Evolutionary conservation across 192 early-diverging fungal species (phyloP).

Genomic region (Backusella tuberculispora): DNA sequence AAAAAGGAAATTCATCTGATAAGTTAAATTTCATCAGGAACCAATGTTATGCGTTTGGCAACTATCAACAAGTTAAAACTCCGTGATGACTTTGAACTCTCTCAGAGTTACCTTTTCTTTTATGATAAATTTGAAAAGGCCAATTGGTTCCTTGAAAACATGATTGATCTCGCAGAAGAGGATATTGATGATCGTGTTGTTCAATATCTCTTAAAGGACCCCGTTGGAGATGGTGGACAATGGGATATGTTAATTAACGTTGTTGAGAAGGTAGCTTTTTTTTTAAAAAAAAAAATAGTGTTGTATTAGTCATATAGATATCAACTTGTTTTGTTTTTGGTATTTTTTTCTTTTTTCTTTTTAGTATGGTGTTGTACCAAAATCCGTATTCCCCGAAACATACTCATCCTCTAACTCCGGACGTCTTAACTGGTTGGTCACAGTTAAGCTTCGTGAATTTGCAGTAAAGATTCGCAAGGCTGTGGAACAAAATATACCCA

Average conservation of each 20-base stretch:
- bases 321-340: neutral
- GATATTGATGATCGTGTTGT: conserved; percentile 70
- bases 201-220: conserved; percentile 68
- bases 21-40: conserved; percentile 20
- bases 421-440: conserved; percentile 65
- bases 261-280: conserved; percentile 56
- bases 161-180: conserved; percentile 66
- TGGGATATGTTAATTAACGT: conserved; percentile 84
- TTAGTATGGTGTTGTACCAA: conserved; percentile 74
- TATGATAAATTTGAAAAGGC: conserved; percentile 82
- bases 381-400: conserved; percentile 68
- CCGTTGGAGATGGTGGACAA: conserved; percentile 75
- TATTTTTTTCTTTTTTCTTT: neutral
- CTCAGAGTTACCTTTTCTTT: conserved; percentile 71
- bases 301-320: neutral
- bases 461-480: conserved; percentile 59
- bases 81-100: conserved; percentile 75
- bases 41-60: conserved; percentile 68
- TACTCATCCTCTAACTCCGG: conserved; percentile 65
- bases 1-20: neutral
- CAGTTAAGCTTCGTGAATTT: conserved; percentile 71
- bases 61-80: conserved; percentile 67
- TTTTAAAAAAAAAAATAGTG: neutral
- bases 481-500: conserved; percentile 44
- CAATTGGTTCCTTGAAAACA: conserved; percentile 82